Evolutionary conservation across 208 protist genomes (phyloP).

Genomic region (Trypanosoma melophagium): DNA sequence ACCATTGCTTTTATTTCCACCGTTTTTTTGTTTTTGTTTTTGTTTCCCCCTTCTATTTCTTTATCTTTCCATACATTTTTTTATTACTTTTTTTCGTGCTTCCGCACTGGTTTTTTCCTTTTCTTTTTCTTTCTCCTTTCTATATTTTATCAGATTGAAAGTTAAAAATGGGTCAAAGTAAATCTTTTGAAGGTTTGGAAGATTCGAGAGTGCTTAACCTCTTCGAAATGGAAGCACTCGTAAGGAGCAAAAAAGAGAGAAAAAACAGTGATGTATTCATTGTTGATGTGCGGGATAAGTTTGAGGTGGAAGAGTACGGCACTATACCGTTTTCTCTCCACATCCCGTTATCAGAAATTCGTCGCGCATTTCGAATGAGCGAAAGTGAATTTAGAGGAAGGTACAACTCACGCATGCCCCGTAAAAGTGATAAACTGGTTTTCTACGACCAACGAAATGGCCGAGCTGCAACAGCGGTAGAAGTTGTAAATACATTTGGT

Average conservation of each 20-base stretch:
- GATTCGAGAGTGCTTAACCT: conserved; percentile 23
- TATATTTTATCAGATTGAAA: conserved; percentile 10
- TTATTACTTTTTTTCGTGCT: no score
- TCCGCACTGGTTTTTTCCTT: conserved; percentile 1
- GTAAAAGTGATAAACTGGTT: conserved; percentile 50
- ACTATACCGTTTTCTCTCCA: conserved; percentile 51
- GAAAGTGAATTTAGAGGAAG: conserved; percentile 40
- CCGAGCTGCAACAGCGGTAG: conserved; percentile 34
- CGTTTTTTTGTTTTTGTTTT: no score
- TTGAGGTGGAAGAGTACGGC: conserved; percentile 46
- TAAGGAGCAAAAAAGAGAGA: conserved; percentile 48
- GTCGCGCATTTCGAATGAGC: conserved; percentile 48
- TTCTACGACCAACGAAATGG: conserved; percentile 48
- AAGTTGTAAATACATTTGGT: conserved; percentile 27
- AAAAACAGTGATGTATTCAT: conserved; percentile 41
- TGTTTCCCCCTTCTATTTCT: no score
- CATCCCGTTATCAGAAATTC: conserved; percentile 53
- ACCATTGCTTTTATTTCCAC: no score
- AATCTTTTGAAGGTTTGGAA: conserved; percentile 12
- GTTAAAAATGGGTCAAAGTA: conserved; percentile 22
- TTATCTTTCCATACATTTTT: no score
- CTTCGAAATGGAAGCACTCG: conserved; percentile 55
- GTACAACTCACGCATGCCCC: conserved; percentile 55
- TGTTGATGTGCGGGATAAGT: conserved; percentile 59
- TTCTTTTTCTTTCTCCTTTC: conserved; percentile 5